Conservation (phyloP, 768 basidiomycete species). For the Amyloporia xantha region DNA sequence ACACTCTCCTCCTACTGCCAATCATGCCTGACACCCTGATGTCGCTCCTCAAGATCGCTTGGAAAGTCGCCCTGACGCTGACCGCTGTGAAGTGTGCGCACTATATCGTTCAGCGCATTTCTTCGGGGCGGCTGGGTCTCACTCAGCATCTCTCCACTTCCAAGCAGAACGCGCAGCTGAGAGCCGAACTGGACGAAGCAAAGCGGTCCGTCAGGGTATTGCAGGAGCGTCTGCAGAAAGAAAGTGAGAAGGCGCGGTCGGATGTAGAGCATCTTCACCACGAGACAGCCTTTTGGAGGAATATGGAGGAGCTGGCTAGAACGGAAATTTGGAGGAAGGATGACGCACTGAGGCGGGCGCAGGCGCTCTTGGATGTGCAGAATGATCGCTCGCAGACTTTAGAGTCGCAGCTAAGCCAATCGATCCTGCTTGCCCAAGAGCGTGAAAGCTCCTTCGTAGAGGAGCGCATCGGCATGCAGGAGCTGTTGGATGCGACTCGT, state of each 20-base stretch:
- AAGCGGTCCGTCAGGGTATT: constrained; percentile 6
- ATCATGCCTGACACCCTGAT: constrained; percentile 8
- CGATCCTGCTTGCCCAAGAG: not conserved
- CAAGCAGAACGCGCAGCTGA: constrained; percentile 9
- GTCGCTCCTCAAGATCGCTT: constrained; percentile 11
- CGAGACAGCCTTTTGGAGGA: constrained; percentile 12
- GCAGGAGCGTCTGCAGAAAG: constrained; percentile 1
- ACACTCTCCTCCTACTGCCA: not conserved
- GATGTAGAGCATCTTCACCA: constrained; percentile 4
- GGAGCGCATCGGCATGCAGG: not conserved
- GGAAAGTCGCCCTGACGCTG: constrained; percentile 11
- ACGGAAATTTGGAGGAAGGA: constrained; percentile 8
- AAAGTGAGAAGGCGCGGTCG: constrained; percentile 1
- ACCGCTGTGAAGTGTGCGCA: constrained; percentile 11
- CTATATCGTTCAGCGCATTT: constrained; percentile 8
- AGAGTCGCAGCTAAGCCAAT: constrained; percentile 7
- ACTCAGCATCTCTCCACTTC: not conserved
- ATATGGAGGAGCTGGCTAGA: constrained; percentile 12
- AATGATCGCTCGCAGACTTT: constrained; percentile 10
- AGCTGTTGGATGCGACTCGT: not conserved
- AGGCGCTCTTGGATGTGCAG: constrained; percentile 9
- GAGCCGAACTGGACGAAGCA: constrained; percentile 5
- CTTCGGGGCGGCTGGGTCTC: not conserved
- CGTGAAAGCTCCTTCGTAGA: not conserved
- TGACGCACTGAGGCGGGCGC: constrained; percentile 6